phyloP scores from a whole-genome alignment of 2,329 filamentous ascomycete genomes.

The Aspergillus arachidicola region DNA sequence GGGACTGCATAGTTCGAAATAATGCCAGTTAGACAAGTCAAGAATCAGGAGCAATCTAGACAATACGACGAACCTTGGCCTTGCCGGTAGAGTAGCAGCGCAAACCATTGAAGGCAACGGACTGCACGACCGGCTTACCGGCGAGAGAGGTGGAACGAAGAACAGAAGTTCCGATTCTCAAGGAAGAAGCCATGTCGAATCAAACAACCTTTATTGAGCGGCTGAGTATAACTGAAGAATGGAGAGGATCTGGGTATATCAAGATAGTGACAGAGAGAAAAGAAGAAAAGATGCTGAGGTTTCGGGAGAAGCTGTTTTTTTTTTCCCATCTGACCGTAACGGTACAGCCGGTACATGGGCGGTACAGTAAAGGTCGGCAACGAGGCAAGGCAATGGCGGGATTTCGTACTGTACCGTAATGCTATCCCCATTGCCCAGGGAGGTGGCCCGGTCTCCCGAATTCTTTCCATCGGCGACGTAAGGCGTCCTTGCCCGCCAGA shows the following conservation, averaged over 20 bases:
- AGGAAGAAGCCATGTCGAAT: slow-evolving; percentile 75
- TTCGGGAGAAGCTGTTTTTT: slow-evolving; percentile 36
- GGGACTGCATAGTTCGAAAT: slow-evolving; percentile 62
- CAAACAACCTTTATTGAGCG: slow-evolving; percentile 34
- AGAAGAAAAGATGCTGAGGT: slow-evolving; percentile 26
- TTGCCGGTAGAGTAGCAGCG: slow-evolving; percentile 89
- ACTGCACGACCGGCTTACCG: slow-evolving; percentile 68
- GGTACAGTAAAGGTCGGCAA: slow-evolving; percentile 24
- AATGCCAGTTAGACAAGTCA: slow-evolving; percentile 28
- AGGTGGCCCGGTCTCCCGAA: slow-evolving; percentile 27
- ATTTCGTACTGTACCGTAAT: slow-evolving; percentile 31
- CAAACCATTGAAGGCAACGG: slow-evolving; percentile 76
- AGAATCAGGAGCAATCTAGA: slow-evolving; percentile 29
- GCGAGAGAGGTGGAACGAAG: slow-evolving; percentile 75
- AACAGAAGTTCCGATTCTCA: slow-evolving; percentile 79
- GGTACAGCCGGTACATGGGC: slow-evolving; percentile 34
- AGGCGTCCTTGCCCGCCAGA: slow-evolving; percentile 15
- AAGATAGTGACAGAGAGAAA: slow-evolving; percentile 39
- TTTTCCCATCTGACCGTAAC: slow-evolving; percentile 39
- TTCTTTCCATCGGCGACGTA: slow-evolving; percentile 9
- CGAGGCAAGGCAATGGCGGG: slow-evolving; percentile 13
- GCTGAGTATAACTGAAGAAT: slow-evolving; percentile 38
- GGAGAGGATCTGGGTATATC: slow-evolving; percentile 33
- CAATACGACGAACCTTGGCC: slow-evolving; percentile 65
- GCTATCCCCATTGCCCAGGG: slow-evolving; percentile 18